A percentile compares a stretch with the other conserved stretches of the same genome.
Evolutionary conservation across 306 rosid genomes (phyloP).

Genomic region (Albizia julibrissin): DNA sequence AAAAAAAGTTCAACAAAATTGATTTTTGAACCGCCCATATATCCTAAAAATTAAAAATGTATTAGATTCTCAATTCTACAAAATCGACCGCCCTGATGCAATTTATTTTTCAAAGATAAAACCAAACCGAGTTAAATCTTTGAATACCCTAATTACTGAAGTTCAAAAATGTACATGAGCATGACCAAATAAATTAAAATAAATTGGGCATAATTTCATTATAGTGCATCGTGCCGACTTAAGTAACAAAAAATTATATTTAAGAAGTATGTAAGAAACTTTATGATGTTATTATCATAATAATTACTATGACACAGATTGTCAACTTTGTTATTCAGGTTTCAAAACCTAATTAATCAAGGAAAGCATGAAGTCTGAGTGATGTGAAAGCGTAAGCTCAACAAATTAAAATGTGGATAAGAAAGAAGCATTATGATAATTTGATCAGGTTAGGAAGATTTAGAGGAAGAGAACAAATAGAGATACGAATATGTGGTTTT

Average conservation of each 20-base stretch:
- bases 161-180: neutral
- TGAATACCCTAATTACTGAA: neutral
- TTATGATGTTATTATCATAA: neutral
- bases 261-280: neutral
- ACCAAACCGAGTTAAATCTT: neutral
- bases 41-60: neutral
- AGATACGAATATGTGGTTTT: slow-evolving; percentile 12
- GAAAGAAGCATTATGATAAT: slow-evolving; percentile 6
- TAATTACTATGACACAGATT: neutral
- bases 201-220: neutral
- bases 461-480: neutral
- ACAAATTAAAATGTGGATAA: slow-evolving; percentile 1
- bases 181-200: neutral
- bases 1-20: neutral
- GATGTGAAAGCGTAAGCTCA: slow-evolving; percentile 22
- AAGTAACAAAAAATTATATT: neutral
- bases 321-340: neutral
- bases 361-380: neutral
- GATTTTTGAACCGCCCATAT: neutral
- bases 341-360: neutral
- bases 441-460: slow-evolving; percentile 5
- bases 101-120: neutral
- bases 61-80: neutral
- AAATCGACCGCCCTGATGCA: neutral
- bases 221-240: neutral